phyloP scores from a whole-genome alignment of 2,329 filamentous ascomycete species.

The Teratosphaeria destructans region DNA sequence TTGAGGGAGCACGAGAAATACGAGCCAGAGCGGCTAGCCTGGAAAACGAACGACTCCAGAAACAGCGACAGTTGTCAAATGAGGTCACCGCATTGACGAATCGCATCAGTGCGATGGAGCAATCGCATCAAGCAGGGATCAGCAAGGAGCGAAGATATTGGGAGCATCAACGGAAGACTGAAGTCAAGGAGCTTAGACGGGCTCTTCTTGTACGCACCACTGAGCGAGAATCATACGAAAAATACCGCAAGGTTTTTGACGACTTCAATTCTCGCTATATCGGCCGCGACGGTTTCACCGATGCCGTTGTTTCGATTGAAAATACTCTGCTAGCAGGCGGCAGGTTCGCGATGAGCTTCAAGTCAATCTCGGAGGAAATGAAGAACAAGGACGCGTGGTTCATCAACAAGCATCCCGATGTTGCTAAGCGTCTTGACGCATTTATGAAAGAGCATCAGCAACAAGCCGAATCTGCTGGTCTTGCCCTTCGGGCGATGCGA shows the following conservation, averaged over 20 bases:
- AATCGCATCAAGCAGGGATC: background rate
- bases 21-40: background rate
- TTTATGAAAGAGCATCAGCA: background rate
- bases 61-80: background rate
- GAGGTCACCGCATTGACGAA: background rate
- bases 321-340: background rate
- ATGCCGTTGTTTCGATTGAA: background rate
- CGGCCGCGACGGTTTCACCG: background rate
- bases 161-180: background rate
- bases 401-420: background rate
- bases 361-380: background rate
- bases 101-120: background rate
- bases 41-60: background rate
- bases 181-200: background rate
- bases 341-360: background rate
- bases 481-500: background rate
- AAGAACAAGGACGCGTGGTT: background rate
- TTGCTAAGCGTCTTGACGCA: background rate
- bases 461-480: background rate
- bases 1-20: background rate
- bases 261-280: background rate
- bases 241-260: slow-evolving; percentile 1
- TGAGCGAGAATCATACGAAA: background rate
- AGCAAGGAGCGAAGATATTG: background rate
- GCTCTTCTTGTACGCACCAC: background rate